Base-by-base conservation (phyloP, 2,329 filamentous ascomycete species). In the Monosporascus sp. region DNA sequence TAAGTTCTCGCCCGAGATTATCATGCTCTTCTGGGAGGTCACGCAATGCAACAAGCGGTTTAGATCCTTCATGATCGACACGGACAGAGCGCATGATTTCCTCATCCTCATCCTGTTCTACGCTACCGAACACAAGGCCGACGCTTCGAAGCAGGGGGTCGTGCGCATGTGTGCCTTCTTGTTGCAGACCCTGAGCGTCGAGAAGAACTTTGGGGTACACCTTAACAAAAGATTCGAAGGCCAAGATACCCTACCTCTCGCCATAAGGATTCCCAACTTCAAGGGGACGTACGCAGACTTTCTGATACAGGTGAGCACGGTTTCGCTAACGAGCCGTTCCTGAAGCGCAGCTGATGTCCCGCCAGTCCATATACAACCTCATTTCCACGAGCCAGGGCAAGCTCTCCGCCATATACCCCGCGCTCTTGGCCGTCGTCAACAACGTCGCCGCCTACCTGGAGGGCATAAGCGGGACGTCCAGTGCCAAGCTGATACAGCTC, bases 141-240 rank as follows among this genome's bases (percentile, higher is more conserved):
- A 97, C 65, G 76, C 88, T 20, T 85, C 91, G 1, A 95, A 93
- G 68, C 92, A 97, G 70, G 94, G 94, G 1, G 80, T 97, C 1
- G 90, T 97, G 26, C 84, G 94, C 52, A 97, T 97, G 91, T 97
- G 94, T 70, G 87, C 95, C n/a, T 97, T 99, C 69, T 80, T 97
- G 44, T 74, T 99, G 41, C 94, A 99, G 71, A 97, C 94, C 0
- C 75, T 99, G 65, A 97, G 93, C 64, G 91, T 95, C 2, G 94
- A 97, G 71, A 82, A 87, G 52, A 91, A 88, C 58, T 97, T 97
- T 70, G 93, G 91, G 31, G 83, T 87, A 65, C 93, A 91, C 63
- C 78, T 99, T 49, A 97, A 97, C 72, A 92, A 91, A 71, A 80
- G 78, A 17, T 97, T 99, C 62, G 87, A 91, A 58, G 88, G 86